phyloP scores from a whole-genome alignment of 1,284 basidiomycete species.

The Ganoderma leucocontextum region DNA sequence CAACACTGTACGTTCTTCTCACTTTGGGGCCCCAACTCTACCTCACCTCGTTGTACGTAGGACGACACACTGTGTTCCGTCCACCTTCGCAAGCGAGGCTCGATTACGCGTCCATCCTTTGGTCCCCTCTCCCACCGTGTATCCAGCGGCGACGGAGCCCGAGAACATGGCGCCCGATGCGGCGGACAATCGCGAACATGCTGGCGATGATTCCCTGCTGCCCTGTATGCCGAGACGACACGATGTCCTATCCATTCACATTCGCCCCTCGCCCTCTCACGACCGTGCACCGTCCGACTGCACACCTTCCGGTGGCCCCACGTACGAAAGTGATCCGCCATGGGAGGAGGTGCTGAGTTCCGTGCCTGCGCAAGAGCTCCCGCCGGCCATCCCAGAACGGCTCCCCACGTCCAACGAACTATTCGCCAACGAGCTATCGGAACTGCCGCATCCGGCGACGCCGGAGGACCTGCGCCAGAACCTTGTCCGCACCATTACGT shows the following conservation, averaged over 20 bases:
- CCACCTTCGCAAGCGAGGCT: neutral
- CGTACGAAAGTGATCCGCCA: conserved; percentile 34
- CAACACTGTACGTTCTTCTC: conserved; percentile 22
- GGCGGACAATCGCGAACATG: conserved; percentile 16
- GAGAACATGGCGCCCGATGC: conserved; percentile 7
- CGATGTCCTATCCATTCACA: conserved; percentile 15
- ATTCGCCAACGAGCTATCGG: conserved; percentile 30
- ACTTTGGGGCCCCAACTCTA: conserved; percentile 1
- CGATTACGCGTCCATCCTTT: conserved; percentile 8
- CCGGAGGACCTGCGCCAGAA: conserved; percentile 51
- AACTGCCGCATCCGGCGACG: conserved; percentile 25
- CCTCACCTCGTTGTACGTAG: conserved; percentile 21
- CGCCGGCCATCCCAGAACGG: conserved; percentile 10
- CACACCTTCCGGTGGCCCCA: conserved; percentile 7
- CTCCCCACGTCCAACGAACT: conserved; percentile 26
- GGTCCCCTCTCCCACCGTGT: neutral
- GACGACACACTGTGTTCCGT: conserved; percentile 12
- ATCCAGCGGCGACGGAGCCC: neutral
- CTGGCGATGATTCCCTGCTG: neutral
- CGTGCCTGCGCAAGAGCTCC: conserved; percentile 22
- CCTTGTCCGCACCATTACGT: conserved; percentile 50
- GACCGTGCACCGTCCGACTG: conserved; percentile 7
- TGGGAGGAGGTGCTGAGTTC: conserved; percentile 32
- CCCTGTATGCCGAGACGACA: conserved; percentile 9
- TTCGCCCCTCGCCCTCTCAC: conserved; percentile 16